Evolutionary conservation across 1,284 basidiomycete genomes (phyloP).

Genomic region (Naganishia cerealis): DNA sequence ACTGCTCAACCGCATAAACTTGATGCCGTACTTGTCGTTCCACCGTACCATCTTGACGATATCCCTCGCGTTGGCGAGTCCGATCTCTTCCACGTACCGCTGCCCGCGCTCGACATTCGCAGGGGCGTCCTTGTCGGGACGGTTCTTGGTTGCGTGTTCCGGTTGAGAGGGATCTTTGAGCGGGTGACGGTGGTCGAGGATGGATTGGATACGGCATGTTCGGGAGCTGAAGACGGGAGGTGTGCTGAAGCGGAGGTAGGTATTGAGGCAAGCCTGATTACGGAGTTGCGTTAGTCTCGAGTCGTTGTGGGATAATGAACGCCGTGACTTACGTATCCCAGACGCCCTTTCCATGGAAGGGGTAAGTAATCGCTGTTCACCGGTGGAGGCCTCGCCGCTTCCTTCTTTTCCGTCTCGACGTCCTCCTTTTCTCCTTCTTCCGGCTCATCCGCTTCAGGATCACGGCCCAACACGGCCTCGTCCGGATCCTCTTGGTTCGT

Average conservation of each 20-base stretch:
- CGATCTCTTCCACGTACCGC: conserved; percentile 50
- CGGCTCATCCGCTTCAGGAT: conserved; percentile 62
- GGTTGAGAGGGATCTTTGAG: conserved; percentile 48
- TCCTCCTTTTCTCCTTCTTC: conserved; percentile 57
- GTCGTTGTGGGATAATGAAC: conserved; percentile 1
- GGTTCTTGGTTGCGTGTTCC: conserved; percentile 32
- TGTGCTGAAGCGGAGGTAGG: conserved; percentile 69
- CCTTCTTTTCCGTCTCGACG: conserved; percentile 66
- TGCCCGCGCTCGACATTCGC: conserved; percentile 71
- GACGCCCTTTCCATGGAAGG: conserved; percentile 41
- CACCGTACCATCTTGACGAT: conserved; percentile 33
- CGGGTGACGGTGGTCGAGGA: conserved; percentile 76
- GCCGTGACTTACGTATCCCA: conserved; percentile 52
- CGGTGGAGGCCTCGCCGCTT: conserved; percentile 31
- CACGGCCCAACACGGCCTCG: conserved; percentile 21
- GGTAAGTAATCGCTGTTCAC: conserved; percentile 31
- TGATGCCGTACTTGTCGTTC: conserved; percentile 59
- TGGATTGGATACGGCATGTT: conserved; percentile 69
- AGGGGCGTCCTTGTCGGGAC: conserved; percentile 28
- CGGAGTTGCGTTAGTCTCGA: conserved; percentile 37
- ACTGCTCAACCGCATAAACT: conserved; percentile 78
- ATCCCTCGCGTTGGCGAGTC: conserved; percentile 32
- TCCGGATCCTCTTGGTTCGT: conserved; percentile 26
- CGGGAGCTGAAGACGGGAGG: conserved; percentile 74
- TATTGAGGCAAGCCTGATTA: conserved; percentile 79